Base-by-base conservation (phyloP, 768 basidiomycete species). In the Podaxis sp. region DNA sequence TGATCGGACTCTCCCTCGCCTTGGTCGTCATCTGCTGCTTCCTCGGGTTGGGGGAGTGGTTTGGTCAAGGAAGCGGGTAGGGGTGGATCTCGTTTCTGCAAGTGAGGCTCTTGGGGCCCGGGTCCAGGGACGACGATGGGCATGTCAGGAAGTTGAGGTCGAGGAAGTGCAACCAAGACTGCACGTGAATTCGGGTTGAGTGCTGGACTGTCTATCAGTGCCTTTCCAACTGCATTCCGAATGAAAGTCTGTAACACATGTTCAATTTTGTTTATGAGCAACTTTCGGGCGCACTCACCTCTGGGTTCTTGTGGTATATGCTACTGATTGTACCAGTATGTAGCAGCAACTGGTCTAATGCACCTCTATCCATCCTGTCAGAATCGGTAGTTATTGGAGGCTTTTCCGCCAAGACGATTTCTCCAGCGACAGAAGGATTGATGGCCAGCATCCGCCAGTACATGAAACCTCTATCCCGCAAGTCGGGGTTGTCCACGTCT, bases 311-410 rank as follows among this genome's bases (percentile, higher is more conserved):
- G 80, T 98, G 96, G 75, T 98, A 99, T 63, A 99, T 96, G 64
- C 94, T 96, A 28, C 95, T 92, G 30, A 99, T 77, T 12, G 93
- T 95, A 4, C 93, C 96, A 0, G 96, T 95, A 74, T 99, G 95
- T 36, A 99, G 76, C 48, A 99, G 76, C 12, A 99, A 81, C 69
- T 98, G 96, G 76, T 99, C 97, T 46, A 99, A 84, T 54, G 96
- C 91, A 17, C 95, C 94, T 68, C 96, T 87, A 69, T 99, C 96
- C 94, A 99, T 97, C 59, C 94, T 81, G 70, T 99, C 97, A 3
- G 95, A 93, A 73, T 99, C 96, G 2, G 94, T 99, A n/a, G 95
- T 96, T 66, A 99, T 99, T 2, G 95, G 82, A 33, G 97, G 97
- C 70, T 97, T 97, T 68, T 95, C 93, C 15, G 93, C 83, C 19